Evolutionary conservation across 768 basidiomycete genomes (phyloP), one percentile per base, ranked within the genome.

Genomic region (Lactarius vividus): DNA sequence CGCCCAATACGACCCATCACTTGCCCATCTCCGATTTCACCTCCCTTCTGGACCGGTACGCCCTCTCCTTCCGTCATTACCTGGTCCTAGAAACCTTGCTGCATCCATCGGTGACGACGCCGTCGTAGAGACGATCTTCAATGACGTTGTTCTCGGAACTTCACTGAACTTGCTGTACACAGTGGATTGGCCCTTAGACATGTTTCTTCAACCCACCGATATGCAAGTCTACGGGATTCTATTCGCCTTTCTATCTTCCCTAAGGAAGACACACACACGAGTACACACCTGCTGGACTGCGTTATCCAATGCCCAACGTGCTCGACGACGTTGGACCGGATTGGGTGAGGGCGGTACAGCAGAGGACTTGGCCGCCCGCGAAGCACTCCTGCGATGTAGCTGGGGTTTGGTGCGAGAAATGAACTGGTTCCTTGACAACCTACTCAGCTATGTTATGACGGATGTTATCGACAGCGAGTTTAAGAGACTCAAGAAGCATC

Each of bases 391-490:
- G 63, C 81, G 94, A 64, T 88, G 86, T 66, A 88, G 89, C 2
- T 97, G 94, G 94, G 92, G 92, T 1, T 83, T 89, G 35, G 88
- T 94, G 9, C 79, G 92, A 72, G 86, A 90, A 72, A 94, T 96
- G 94, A 84, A 87, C 49, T 96, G 93, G 92, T 96, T 95, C 73
- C 79, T 96, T 64, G 93, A 95, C 74, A 87, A 86, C 31, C 73
- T 97, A 2, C 77, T 92, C 62, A 87, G 86, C 11, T 96, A 97
- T 74, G 85, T 93, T 66, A 92, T 93, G 91, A 89, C 84, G 72
- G 94, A 96, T 68, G 94, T 96, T 10, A 82, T 95, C 39, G 94
- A 95, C 66, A 84, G 87, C 18, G 94, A 96, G 73, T 94, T 91
- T 72, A 77, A 83, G 63, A 82, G 84, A 69, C 77, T 96, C 70